Evolutionary conservation across 2,329 filamentous ascomycete species (phyloP).

Genomic region (Truncatella angustata): DNA sequence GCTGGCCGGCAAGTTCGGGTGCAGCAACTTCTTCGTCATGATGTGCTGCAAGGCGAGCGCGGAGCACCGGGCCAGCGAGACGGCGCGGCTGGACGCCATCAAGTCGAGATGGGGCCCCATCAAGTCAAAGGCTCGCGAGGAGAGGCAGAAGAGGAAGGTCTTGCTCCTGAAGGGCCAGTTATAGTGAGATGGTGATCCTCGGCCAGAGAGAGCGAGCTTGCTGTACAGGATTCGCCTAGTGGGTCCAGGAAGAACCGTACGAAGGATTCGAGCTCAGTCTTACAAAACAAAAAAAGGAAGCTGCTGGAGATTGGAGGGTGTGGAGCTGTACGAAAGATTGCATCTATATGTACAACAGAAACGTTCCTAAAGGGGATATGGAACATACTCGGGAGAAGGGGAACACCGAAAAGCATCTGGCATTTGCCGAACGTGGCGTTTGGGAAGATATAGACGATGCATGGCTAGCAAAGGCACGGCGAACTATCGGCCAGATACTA

Average conservation of each 20-base stretch:
- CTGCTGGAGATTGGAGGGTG: neutral
- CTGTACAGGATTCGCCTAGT: no score
- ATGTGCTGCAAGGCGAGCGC: constrained; percentile 51
- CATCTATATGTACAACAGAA: constrained; percentile 5
- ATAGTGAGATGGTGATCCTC: no score
- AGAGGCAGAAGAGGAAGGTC: constrained; percentile 50
- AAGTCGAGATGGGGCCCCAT: constrained; percentile 58
- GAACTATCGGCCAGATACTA: constrained; percentile 4
- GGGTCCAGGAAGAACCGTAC: neutral
- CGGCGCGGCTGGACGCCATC: constrained; percentile 44
- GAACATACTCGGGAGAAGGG: neutral
- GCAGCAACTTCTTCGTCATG: constrained; percentile 55
- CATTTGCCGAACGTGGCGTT: constrained; percentile 8
- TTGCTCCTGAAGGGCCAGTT: constrained; percentile 53
- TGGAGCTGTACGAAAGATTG: constrained; percentile 7
- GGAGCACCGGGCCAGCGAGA: constrained; percentile 46
- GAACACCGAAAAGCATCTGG: constrained; percentile 10
- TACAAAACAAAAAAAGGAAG: no score
- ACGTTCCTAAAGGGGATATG: neutral
- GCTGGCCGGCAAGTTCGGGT: constrained; percentile 55
- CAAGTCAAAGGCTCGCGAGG: constrained; percentile 52
- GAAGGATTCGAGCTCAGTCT: neutral
- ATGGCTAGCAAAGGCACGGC: constrained; percentile 6
- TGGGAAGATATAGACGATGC: neutral
- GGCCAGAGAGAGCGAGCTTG: no score